Base-by-base conservation (phyloP, 2,329 filamentous ascomycete genomes). In the Ceratocystis diversiconidia region DNA sequence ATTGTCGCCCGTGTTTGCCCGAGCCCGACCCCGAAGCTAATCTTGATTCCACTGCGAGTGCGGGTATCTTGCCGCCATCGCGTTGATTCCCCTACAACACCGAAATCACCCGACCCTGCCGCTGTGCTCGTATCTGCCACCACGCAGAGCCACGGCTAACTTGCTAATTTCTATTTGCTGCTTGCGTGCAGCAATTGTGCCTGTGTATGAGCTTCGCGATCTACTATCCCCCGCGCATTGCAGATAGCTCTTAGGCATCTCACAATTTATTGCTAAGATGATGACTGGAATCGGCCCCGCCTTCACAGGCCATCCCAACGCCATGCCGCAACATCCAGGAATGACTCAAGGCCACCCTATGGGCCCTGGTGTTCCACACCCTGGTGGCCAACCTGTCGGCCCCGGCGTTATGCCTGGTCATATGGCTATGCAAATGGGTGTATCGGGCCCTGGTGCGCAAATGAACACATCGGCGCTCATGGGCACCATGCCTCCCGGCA, bases 401-500 rank as follows among this genome's bases (percentile, higher is more conserved):
- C 80, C 79, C 32, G 80, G 77, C 68, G 81, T 79, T 48, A 85
- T 87, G 74, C 82, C 82, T 70, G 87, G 88, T 73, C 87, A 89
- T 74, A 80, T 85, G 70, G 52, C 12, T n/a, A 76, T 83, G 75
- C 86, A 88, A 70, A 88, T 89, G 77, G 85, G 82, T 68, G 87
- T 87, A 32, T 88, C 88, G 66, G 65, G 65, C 15, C 86, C 88
- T 22, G 85, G 84, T 70, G 83, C 82, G 68, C 87, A 89, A 73
- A 85, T 89, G 69, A 89, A 85, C 73, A 86, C 88, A n/a, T 60
- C 65, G 71, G 83, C 85, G 66, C 83, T 91, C 80, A 90, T 92
- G 87, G 82, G 78, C 69, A 85, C 82, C 66, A 89, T 92, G 84
- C 87, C 87, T 69, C 86, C 86, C 36, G 84, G 86, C 68, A 80